A percentile compares a stretch with the other conserved stretches of the same genome.
Conservation (phyloP, 2,329 filamentous ascomycete species). For the Scleromitrula shiraiana region DNA sequence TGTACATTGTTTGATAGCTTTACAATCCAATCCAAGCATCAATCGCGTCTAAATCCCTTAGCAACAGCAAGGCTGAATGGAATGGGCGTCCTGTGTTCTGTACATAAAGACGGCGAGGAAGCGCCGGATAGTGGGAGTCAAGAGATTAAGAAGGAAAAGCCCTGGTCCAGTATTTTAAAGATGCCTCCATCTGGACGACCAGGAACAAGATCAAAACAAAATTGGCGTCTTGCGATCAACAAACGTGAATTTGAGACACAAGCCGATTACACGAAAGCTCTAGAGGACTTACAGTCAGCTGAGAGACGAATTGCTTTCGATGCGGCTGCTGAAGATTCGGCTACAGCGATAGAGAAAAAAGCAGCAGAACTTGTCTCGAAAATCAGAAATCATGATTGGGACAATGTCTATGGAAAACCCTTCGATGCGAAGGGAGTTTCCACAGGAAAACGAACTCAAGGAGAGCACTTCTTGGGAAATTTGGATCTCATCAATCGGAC, state of each 20-base stretch:
- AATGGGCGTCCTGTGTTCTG: constrained; percentile 26
- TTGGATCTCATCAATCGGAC: constrained; percentile 46
- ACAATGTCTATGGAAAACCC: constrained; percentile 21
- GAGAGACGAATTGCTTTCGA: constrained; percentile 27
- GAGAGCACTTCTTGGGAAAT: constrained; percentile 53
- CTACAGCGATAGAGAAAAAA: constrained; percentile 23
- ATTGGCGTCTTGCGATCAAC: constrained; percentile 13
- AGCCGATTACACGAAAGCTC: constrained; percentile 18
- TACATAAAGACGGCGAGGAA: constrained; percentile 25
- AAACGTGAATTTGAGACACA: constrained; percentile 15
- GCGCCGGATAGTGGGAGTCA: constrained; percentile 19
- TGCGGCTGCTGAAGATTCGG: constrained; percentile 16
- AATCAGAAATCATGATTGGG: constrained; percentile 24
- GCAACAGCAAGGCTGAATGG: constrained; percentile 9
- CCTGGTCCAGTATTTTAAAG: constrained; percentile 21
- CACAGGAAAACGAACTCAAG: constrained; percentile 24
- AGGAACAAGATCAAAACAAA: constrained; percentile 11
- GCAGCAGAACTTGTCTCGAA: constrained; percentile 25
- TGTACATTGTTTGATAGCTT: neutral
- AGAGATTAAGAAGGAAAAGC: constrained; percentile 11
- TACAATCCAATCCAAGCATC: neutral
- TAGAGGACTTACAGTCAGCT: constrained; percentile 17
- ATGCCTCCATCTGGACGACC: constrained; percentile 18
- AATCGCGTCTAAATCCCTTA: neutral
- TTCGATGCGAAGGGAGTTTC: constrained; percentile 15